phyloP scores from a whole-genome alignment of 768 basidiomycete genomes.

The Cystofilobasidium ferigula region DNA sequence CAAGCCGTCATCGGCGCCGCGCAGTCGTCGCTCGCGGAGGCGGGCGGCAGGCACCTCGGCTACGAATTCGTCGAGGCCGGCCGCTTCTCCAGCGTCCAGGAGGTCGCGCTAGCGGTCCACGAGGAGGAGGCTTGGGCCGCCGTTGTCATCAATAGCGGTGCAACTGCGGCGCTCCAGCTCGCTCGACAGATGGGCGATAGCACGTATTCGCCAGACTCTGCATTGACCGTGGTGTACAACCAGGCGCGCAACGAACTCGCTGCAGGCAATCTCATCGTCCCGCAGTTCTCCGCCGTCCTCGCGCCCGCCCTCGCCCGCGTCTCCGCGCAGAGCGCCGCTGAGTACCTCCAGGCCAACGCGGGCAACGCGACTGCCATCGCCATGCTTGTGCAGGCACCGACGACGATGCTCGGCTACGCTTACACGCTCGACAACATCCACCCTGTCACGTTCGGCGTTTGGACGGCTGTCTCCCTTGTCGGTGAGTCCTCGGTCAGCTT shows the following conservation, averaged over 20 bases:
- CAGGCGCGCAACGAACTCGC: constrained; percentile 44
- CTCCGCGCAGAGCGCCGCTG: background rate
- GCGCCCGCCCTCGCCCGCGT: constrained; percentile 15
- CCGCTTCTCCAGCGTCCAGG: constrained; percentile 32
- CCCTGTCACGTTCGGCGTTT: constrained; percentile 34
- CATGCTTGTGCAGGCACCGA: constrained; percentile 40
- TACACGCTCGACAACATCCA: constrained; percentile 41
- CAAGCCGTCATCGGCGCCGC: constrained; percentile 29
- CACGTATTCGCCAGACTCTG: constrained; percentile 37
- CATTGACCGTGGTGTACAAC: constrained; percentile 42
- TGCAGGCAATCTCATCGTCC: constrained; percentile 38
- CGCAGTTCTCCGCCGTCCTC: constrained; percentile 11
- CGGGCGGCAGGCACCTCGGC: constrained; percentile 30
- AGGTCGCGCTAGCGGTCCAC: constrained; percentile 38
- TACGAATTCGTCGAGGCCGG: constrained; percentile 31
- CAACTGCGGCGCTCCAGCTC: constrained; percentile 34
- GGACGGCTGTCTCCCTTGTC: constrained; percentile 43
- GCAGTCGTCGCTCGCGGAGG: constrained; percentile 26
- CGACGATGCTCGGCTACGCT: constrained; percentile 38
- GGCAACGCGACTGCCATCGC: constrained; percentile 41
- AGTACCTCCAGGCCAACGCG: constrained; percentile 26
- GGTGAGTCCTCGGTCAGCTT: constrained; percentile 26
- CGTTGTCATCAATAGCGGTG: constrained; percentile 41
- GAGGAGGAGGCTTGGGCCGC: constrained; percentile 43
- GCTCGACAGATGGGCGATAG: constrained; percentile 41